Percentiles rank a stretch among this genome's conserved stretches.
Evolutionary conservation across 1,284 basidiomycete species (phyloP).

Genomic region (Boletus mariae): DNA sequence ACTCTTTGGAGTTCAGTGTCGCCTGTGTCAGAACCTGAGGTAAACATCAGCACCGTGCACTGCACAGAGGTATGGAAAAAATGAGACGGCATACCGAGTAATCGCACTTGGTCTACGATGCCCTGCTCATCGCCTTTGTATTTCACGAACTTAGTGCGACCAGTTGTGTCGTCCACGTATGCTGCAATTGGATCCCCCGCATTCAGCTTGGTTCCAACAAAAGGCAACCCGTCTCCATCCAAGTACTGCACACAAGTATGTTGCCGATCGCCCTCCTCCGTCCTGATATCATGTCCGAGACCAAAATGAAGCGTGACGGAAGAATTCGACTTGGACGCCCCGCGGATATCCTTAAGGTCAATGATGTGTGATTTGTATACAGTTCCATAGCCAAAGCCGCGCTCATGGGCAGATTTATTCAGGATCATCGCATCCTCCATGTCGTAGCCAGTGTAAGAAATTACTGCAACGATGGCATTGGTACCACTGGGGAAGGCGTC

Average conservation of each 20-base stretch:
- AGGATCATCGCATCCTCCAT: slow-evolving; percentile 99
- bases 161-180: slow-evolving; percentile 85
- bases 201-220: slow-evolving; percentile 67
- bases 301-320: slow-evolving; percentile 80
- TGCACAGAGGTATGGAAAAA: background rate
- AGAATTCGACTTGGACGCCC: slow-evolving; percentile 54
- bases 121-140: slow-evolving; percentile 96
- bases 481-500: slow-evolving; percentile 98
- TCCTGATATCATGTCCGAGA: slow-evolving; percentile 72
- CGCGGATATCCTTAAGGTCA: slow-evolving; percentile 81
- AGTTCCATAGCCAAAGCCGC: slow-evolving; percentile 96
- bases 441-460: slow-evolving; percentile 99
- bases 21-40: slow-evolving; percentile 76
- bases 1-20: slow-evolving; percentile 91
- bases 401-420: slow-evolving; percentile 98
- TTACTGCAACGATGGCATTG: slow-evolving; percentile 98
- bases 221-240: slow-evolving; percentile 84
- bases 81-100: slow-evolving; percentile 60
- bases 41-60: slow-evolving; percentile 5
- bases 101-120: slow-evolving; percentile 89
- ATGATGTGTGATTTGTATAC: slow-evolving; percentile 95
- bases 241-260: slow-evolving; percentile 62
- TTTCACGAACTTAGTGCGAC: slow-evolving; percentile 84
- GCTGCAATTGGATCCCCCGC: slow-evolving; percentile 82
- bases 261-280: slow-evolving; percentile 50